Base-by-base conservation (phyloP, 352 stramenopile genomes). In the Globisporangium splendens region DNA sequence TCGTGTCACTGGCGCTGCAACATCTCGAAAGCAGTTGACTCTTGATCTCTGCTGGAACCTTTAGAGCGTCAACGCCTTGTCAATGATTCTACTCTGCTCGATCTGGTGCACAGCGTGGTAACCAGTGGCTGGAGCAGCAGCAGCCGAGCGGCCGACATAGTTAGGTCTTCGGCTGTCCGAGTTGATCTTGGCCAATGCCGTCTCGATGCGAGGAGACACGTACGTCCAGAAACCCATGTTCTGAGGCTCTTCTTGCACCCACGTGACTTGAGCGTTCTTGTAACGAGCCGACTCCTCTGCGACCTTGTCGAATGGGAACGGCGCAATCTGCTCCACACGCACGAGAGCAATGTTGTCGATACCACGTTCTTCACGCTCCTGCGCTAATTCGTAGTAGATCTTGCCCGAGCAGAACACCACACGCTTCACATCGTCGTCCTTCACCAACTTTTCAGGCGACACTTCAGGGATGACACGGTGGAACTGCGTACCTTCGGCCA, bases 151-250 rank as follows among this genome's bases (percentile, higher is more conserved):
- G n/a, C 97, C 97, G 31, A 99, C 86, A 75, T 98, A 99, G 46
- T 74, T 66, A 22, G 88, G 77, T 46, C 92, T 75, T 70, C 94
- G 93, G 65, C 85, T 69, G 60, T 96, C 75, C 53, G 59, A 72
- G 65, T 97, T 97, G 41, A 98, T 85, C 70, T 96, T 86, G 55
- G 84, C 86, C 28, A 97, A 88, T 33, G 96, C 88, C 38, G 97
- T 99, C 81, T 98, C 96, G 59, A 99, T 97, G 64, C 96, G 88
- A 51, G 96, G 93, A 33, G 74, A 70, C 44, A 97, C 81, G 71
- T 98, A 98, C 46, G 76, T 87, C 83, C 96, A 99, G 61, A 93
- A 89, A 50, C 97, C 97, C 94, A 98, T 98, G 76, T 99, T 99
- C 65, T 97, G 94, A 53, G 85, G 92, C 69, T 98, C 96, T 70